phyloP scores from a whole-genome alignment of 331 rosid species.

The Prunus yedoensis region DNA sequence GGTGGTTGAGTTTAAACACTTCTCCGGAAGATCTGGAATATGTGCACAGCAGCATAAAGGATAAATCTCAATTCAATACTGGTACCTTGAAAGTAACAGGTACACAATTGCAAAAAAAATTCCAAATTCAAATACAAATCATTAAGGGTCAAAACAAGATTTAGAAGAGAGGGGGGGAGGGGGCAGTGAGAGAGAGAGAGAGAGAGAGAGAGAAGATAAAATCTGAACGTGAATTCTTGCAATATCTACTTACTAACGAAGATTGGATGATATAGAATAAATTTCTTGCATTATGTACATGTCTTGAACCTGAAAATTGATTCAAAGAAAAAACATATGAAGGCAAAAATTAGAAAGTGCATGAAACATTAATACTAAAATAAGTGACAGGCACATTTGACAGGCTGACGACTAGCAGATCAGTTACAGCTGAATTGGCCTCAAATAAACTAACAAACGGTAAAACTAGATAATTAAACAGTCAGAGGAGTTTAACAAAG shows the following conservation, averaged over 20 bases:
- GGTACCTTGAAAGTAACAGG: constrained; percentile 12
- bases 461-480: too few relatives aligned
- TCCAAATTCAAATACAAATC: neutral
- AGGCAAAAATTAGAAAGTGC: neutral
- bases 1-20: constrained; percentile 29
- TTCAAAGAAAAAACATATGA: neutral
- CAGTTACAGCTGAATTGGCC: neutral
- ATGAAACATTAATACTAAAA: neutral
- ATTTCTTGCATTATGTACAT: constrained; percentile 9
- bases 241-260: neutral
- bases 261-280: neutral
- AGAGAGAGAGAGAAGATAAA: neutral
- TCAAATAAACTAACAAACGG: neutral
- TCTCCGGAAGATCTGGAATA: constrained; percentile 21
- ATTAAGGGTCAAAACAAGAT: neutral
- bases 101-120: constrained; percentile 1
- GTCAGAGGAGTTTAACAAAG: neutral
- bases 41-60: constrained; percentile 11
- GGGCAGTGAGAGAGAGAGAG: too few relatives aligned
- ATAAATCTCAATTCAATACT: constrained; percentile 2
- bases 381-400: neutral
- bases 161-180: neutral
- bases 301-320: neutral
- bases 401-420: neutral
- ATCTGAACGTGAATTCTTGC: neutral